Percentiles rank a stretch among this genome's conserved stretches.
Evolutionary conservation across 345 rosid genomes (phyloP).

Genomic region (Odontarrhena argentea): DNA sequence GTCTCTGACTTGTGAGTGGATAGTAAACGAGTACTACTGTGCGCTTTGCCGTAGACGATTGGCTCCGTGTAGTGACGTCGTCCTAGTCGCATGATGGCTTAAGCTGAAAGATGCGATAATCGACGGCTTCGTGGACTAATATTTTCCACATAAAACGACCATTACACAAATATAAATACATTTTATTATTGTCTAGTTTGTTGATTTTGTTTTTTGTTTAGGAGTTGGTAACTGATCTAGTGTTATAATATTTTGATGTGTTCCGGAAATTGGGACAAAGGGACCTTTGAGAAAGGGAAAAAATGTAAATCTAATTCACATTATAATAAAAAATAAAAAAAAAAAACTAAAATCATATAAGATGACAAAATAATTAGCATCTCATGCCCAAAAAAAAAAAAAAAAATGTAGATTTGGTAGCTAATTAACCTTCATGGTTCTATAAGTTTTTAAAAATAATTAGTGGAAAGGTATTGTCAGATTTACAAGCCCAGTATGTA

Average conservation of each 20-base stretch:
- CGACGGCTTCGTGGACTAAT: conserved; percentile 1
- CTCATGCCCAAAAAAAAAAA: not conserved
- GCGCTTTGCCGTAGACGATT: conserved; percentile 24
- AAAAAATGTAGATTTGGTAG: not conserved
- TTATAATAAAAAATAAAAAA: too few species aligned
- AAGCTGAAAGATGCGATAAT: conserved; percentile 31
- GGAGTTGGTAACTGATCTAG: not conserved
- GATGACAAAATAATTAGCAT: not conserved
- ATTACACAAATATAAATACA: not conserved
- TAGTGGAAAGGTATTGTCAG: too few species aligned
- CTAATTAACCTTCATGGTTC: too few species aligned
- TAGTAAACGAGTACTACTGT: not conserved
- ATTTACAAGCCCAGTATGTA: conserved; percentile 6
- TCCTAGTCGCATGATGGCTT: conserved; percentile 24
- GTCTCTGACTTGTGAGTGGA: conserved; percentile 6
- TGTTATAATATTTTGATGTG: not conserved
- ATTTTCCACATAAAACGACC: conserved; percentile 3
- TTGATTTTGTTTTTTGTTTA: not conserved
- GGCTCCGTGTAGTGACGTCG: conserved; percentile 4
- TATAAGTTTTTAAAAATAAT: too few species aligned
- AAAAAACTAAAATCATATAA: not conserved
- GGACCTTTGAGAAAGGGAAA: not conserved
- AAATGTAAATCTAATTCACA: not conserved
- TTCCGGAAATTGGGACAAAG: not conserved
- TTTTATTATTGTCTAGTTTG: not conserved